Conservation (phyloP, 2,329 filamentous ascomycete species). For the Rosellinia necatrix region DNA sequence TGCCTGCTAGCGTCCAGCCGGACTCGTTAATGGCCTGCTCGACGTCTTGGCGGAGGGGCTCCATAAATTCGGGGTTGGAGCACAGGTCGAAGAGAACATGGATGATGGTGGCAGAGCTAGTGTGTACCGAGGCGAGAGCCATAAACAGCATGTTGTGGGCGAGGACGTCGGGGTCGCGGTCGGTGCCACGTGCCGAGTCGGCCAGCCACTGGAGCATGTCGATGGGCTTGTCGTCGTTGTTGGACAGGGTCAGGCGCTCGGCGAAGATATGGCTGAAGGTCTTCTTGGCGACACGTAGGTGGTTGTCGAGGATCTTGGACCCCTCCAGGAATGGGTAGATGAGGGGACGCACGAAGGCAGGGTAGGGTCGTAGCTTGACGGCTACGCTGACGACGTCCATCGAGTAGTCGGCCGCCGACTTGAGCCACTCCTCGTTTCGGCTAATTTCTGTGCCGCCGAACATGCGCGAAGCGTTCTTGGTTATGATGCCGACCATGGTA, state of each 20-base stretch:
- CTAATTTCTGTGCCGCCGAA: constrained; percentile 28
- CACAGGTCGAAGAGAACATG: constrained; percentile 30
- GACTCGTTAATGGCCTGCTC: constrained; percentile 26
- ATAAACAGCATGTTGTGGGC: constrained; percentile 32
- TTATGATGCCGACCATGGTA: constrained; percentile 30
- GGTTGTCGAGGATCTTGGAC: constrained; percentile 27
- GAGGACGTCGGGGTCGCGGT: constrained; percentile 26
- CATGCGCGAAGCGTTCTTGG: constrained; percentile 30
- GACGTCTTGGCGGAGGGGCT: constrained; percentile 28
- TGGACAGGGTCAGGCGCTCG: constrained; percentile 22
- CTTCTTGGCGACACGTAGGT: constrained; percentile 26
- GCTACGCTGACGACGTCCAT: constrained; percentile 31
- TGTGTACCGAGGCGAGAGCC: constrained; percentile 28
- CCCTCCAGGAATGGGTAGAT: constrained; percentile 28
- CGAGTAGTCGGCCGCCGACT: constrained; percentile 29
- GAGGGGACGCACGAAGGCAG: constrained; percentile 26
- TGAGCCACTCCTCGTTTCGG: constrained; percentile 29
- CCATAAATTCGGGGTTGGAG: constrained; percentile 26
- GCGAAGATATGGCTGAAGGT: constrained; percentile 31
- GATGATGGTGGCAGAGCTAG: constrained; percentile 29
- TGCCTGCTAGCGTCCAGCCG: constrained; percentile 28
- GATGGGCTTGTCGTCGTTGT: constrained; percentile 26
- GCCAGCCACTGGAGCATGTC: constrained; percentile 31
- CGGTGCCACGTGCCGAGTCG: constrained; percentile 26
- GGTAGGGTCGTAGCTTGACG: constrained; percentile 29